Conservation (phyloP, 176 grass and related monocot species). For the Pharus latifolius region DNA sequence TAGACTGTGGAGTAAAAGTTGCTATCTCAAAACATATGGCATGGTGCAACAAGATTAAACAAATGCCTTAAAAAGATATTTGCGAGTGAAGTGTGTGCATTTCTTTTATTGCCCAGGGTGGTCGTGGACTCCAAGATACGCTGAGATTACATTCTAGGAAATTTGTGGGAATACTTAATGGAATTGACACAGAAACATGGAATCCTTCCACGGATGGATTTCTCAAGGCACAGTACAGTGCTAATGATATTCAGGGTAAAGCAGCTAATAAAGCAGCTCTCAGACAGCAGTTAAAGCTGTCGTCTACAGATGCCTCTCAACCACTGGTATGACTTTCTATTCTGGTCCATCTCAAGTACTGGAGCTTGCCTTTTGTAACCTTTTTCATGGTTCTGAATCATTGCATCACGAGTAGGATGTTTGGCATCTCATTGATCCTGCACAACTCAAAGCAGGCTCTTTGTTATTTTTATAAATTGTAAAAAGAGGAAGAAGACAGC, state of each 20-base stretch:
- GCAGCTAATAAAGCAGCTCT: constrained; percentile 56
- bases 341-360: neutral
- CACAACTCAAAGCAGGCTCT: neutral
- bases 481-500: neutral
- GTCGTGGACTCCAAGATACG: constrained; percentile 77
- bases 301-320: constrained; percentile 44
- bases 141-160: constrained; percentile 81
- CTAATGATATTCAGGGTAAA: constrained; percentile 67
- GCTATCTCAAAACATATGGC: neutral
- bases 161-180: constrained; percentile 94
- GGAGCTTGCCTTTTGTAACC: neutral
- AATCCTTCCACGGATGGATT: constrained; percentile 75
- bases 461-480: neutral
- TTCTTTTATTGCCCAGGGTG: constrained; percentile 31
- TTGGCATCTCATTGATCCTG: neutral
- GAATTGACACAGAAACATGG: constrained; percentile 92
- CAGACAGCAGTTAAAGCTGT: constrained; percentile 59
- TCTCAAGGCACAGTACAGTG: constrained; percentile 57
- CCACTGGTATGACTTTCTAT: constrained; percentile 38
- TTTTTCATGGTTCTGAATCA: neutral
- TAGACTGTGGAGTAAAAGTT: neutral
- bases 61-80: too few relatives aligned
- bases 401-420: neutral
- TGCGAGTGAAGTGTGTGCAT: neutral
- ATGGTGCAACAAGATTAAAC: neutral